Evolutionary conservation across 257 asterid genomes (phyloP), one percentile per base, ranked within the genome.

Genomic region (Ophiorrhiza pumila): DNA sequence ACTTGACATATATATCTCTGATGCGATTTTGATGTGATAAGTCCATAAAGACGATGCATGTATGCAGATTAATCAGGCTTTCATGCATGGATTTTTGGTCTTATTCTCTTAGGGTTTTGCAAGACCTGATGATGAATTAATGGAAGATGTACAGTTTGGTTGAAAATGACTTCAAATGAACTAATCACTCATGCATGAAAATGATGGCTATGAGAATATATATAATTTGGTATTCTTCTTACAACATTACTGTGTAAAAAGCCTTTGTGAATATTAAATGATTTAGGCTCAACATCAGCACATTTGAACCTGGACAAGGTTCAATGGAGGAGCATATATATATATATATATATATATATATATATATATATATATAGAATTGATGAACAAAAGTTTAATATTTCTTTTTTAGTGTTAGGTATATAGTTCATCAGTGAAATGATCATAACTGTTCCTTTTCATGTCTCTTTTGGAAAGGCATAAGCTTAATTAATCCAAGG

Each of bases 291-390:
- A 42, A 71, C 45, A 22, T 17, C 34, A 42, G 7, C 25, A 22
- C 68, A 43, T 71, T 46, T 71, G 75, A 71, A 71, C 53, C 75
- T 71, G 18, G 68, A 71, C 75, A 43, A 4, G 67, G 58, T 43
- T 59, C 68, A 31, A 71, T 31, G 15, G 1, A 37, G n/a, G n/a
- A n/a, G n/a, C n/a, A n/a, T n/a, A n/a, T n/a, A n/a, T n/a, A n/a
- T n/a, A n/a, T n/a, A n/a, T n/a, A n/a, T n/a, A n/a, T n/a, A n/a
- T n/a, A n/a, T n/a, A n/a, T n/a, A n/a, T n/a, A n/a, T n/a, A n/a
- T n/a, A n/a, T n/a, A n/a, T n/a, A n/a, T 15, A 23, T 39, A 52
- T 25, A 35, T 10, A 32, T 45, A 17, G 31, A 23, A 49, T 47
- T 47, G 37, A 0, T 31, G n/a, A 27, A 68, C 35, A 43, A 32